Evolutionary conservation across 305 asterid genomes (phyloP), one percentile per base, ranked within the genome.

Genomic region (Euphrasia arctica): DNA sequence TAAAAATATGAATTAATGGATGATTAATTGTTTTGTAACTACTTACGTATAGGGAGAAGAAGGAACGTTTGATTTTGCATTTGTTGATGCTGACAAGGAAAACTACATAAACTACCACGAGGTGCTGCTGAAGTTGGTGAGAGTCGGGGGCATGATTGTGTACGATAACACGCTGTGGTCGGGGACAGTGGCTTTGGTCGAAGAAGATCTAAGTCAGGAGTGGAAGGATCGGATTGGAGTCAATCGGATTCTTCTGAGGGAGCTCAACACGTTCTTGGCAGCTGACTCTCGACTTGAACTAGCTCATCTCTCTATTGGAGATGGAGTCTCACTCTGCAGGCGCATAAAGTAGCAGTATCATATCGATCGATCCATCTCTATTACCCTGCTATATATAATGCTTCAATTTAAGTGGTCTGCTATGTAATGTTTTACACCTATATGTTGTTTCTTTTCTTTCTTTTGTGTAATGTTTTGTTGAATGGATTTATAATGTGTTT

Each of bases 111-210:
- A 77, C 42, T 81, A 84, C 59, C 87, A 84, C 2, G 87, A 84
- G 62, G 2, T 47, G 25, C 31, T 84, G 22, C 5, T 84, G 61
- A 81, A 81, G 64, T 14, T 79, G 13, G 79, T 84, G 3, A 77
- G 71, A 41, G 73, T 84, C 0, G 90, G 87, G 45, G 87, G 87
- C 14, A 58, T 81, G 1, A 70, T 79, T 27, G 87, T 75, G n/a
- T 83, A 79, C 57, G 90, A 84, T 74, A 84, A 84, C 77, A 84
- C 87, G 52, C 41, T 84, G 4, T 84, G 85, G 85, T 60, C 75
- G 32, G 89, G 89, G 0, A 78, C 86, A 0, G 86, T 83, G 64
- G 81, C 84, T 25, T 48, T 66, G 58, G 67, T 55, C 0, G 78
- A 75, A 0, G 75, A 80, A 12, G 76, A 75, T 8, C 27, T 81